These are phyloP conservation scores for Lanmaoa pseudosensibilis DNA, from an alignment of 768 basidiomycete genomes.

Conservation along the genomic window DNA sequence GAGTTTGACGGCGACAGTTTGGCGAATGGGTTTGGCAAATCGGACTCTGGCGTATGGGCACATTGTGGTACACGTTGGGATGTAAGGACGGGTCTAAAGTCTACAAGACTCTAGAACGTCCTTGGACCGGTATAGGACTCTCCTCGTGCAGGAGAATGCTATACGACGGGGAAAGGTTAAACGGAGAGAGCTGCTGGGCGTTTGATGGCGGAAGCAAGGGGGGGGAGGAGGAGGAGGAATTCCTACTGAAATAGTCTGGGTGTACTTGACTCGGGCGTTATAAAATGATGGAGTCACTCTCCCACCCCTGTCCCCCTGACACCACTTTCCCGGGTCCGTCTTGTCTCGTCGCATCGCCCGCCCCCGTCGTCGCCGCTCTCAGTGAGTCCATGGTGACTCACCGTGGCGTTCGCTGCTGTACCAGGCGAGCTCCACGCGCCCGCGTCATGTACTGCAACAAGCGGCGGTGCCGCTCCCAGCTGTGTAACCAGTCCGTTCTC, in stretches of 20 bases:
- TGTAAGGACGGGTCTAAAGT: constrained; percentile 34
- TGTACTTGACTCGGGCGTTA: constrained; percentile 27
- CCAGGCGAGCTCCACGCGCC: not conserved
- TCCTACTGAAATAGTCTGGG: constrained; percentile 27
- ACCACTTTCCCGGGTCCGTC: constrained; percentile 27
- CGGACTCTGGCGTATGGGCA: constrained; percentile 29
- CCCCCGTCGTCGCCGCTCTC: not conserved
- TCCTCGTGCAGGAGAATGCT: constrained; percentile 25
- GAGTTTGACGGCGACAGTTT: constrained; percentile 13
- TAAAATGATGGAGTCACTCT: constrained; percentile 38
- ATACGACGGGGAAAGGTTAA: constrained; percentile 5
- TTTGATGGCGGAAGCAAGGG: not conserved
- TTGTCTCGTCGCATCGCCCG: not conserved
- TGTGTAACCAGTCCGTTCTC: not conserved
- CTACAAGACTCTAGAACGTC: constrained; percentile 46
- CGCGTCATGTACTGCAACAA: too few species aligned
- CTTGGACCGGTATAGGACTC: constrained; percentile 26
- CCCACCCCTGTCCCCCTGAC: constrained; percentile 23
- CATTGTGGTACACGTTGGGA: constrained; percentile 41
- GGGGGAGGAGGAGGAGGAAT: constrained; percentile 7
- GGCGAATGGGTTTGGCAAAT: constrained; percentile 24
- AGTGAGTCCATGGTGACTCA: not conserved
- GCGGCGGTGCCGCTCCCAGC: not conserved
- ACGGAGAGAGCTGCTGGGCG: constrained; percentile 1
- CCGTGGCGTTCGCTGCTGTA: not conserved